Evolutionary conservation across 2,329 filamentous ascomycete genomes (phyloP).

Genomic region (Aaosphaeria arxii): DNA sequence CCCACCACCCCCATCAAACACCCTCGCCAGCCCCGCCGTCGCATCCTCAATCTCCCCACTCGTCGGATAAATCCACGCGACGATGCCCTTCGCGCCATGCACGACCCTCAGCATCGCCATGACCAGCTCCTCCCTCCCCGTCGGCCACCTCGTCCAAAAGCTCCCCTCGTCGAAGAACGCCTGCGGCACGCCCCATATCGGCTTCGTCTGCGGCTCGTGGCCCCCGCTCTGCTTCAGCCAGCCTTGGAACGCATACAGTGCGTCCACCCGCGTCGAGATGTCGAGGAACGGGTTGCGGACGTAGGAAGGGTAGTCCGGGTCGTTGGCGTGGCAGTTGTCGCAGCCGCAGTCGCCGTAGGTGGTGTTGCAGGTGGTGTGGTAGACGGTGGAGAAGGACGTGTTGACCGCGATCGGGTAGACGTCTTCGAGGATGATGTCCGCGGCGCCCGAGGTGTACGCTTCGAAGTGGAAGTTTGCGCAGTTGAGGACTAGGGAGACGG

Average conservation of each 20-base stretch:
- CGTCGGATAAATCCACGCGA: conserved; percentile 50
- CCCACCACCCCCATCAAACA: conserved; percentile 34
- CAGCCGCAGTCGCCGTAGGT: conserved; percentile 64
- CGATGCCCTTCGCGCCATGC: conserved; percentile 50
- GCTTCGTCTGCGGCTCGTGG: conserved; percentile 29
- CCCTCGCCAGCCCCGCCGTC: conserved; percentile 39
- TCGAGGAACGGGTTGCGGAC: conserved; percentile 44
- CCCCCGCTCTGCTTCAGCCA: conserved; percentile 27
- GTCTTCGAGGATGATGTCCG: conserved; percentile 59
- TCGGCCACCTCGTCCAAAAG: conserved; percentile 51
- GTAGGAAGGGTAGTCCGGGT: conserved; percentile 10
- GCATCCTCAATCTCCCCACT: conserved; percentile 27
- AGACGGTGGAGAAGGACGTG: conserved; percentile 51
- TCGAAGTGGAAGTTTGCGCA: conserved; percentile 61
- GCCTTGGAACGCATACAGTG: conserved; percentile 39
- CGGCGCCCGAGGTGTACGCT: conserved; percentile 51
- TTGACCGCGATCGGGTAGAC: conserved; percentile 60
- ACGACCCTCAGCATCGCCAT: conserved; percentile 50
- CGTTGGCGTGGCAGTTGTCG: conserved; percentile 54
- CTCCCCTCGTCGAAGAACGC: conserved; percentile 45
- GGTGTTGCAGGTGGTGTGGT: conserved; percentile 55
- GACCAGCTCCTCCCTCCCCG: conserved; percentile 42
- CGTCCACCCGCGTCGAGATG: conserved; percentile 46
- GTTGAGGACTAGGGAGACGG: conserved; percentile 58
- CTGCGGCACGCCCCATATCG: conserved; percentile 51